Conservation (phyloP, 2,329 filamentous ascomycete genomes). For the Penicillium polonicum region DNA sequence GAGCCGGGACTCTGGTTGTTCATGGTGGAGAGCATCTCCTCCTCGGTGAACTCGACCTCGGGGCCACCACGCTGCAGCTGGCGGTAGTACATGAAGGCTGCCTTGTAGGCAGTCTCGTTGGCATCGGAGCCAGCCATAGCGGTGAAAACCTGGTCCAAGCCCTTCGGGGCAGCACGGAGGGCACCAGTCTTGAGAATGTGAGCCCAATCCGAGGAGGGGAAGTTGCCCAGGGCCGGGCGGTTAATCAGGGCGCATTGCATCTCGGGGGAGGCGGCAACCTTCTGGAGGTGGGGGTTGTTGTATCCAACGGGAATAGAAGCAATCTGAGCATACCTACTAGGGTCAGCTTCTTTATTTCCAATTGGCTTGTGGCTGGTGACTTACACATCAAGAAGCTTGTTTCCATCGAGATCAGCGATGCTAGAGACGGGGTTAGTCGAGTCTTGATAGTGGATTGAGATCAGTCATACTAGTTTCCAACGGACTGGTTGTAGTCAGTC, state of each 20-base stretch:
- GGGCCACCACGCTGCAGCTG: constrained; percentile 77
- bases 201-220: constrained; percentile 82
- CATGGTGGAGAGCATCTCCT: constrained; percentile 75
- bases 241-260: constrained; percentile 83
- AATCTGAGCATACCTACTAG: constrained; percentile 71
- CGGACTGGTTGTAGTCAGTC: constrained; percentile 69
- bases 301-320: constrained; percentile 90
- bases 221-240: constrained; percentile 85
- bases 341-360: neutral
- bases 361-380: constrained; percentile 16
- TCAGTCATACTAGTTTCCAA: constrained; percentile 68
- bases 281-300: constrained; percentile 76
- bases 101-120: constrained; percentile 94
- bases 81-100: constrained; percentile 88
- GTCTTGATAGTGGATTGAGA: neutral
- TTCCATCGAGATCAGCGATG: constrained; percentile 53
- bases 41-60: constrained; percentile 56
- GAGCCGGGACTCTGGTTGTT: constrained; percentile 76
- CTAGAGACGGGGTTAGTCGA: constrained; percentile 29
- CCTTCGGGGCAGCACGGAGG: constrained; percentile 69
- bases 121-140: constrained; percentile 86
- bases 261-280: constrained; percentile 69
- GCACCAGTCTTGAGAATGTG: constrained; percentile 71
- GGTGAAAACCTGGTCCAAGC: constrained; percentile 81
- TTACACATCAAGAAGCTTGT: constrained; percentile 53